These are phyloP conservation scores for Tubosaeta brunneosetosa DNA, from an alignment of 768 basidiomycete species.

Conservation along the genomic window DNA sequence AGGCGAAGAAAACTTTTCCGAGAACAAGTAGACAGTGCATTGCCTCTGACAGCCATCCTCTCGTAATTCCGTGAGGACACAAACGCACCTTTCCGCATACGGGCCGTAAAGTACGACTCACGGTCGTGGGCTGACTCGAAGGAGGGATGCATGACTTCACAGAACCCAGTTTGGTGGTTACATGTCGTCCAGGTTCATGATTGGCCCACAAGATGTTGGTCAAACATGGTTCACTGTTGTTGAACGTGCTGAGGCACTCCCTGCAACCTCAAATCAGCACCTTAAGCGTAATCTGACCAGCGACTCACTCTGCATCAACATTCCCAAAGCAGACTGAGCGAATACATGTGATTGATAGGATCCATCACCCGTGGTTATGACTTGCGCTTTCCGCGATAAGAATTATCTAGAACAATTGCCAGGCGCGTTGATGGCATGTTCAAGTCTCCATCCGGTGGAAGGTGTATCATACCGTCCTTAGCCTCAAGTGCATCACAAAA, in stretches of 20 bases:
- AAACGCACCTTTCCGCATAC: conserved; percentile 24
- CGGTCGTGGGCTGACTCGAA: conserved; percentile 28
- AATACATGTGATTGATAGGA: no score
- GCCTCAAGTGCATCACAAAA: no score
- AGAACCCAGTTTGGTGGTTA: conserved; percentile 64
- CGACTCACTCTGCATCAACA: conserved; percentile 43
- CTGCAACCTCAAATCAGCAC: conserved; percentile 25
- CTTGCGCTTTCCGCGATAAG: no score
- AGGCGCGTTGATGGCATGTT: conserved; percentile 46
- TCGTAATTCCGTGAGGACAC: neutral
- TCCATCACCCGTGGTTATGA: no score
- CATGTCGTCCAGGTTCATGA: conserved; percentile 77
- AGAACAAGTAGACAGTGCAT: conserved; percentile 67
- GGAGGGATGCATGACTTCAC: conserved; percentile 39
- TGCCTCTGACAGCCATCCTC: conserved; percentile 42
- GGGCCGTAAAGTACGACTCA: conserved; percentile 31
- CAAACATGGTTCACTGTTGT: conserved; percentile 38
- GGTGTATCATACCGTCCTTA: no score
- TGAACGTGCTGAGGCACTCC: conserved; percentile 40
- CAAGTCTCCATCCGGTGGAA: no score
- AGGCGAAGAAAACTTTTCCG: conserved; percentile 47
- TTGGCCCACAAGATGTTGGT: conserved; percentile 50
- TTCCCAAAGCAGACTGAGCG: conserved; percentile 50
- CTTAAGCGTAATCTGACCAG: neutral
- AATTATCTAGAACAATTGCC: conserved; percentile 27